These are phyloP conservation scores for Hemerocallis citrina DNA, from an alignment of 106 monocot species.

Conservation along the genomic window DNA sequence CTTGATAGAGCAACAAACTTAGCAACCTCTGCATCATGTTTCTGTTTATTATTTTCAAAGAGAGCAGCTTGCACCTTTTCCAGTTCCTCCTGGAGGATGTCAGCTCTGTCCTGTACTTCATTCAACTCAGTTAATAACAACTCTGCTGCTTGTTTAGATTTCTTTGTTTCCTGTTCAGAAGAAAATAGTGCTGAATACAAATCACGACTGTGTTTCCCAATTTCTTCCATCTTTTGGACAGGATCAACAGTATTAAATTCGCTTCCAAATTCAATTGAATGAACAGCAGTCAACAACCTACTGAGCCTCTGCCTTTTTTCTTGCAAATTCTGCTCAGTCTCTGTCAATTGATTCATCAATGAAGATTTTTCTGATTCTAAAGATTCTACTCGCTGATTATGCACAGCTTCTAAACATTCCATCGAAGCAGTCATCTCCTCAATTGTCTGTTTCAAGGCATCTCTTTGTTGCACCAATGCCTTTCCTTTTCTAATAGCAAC, in stretches of 20 bases:
- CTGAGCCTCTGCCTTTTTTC: slow-evolving; percentile 25
- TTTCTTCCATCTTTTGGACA: slow-evolving; percentile 42
- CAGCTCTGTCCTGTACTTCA: slow-evolving; percentile 92
- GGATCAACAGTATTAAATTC: slow-evolving; percentile 45
- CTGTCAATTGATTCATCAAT: slow-evolving; percentile 39
- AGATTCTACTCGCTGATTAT: slow-evolving; percentile 39
- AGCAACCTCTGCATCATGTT: too few relatives aligned
- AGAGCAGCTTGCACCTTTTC: slow-evolving; percentile 28
- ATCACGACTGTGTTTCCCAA: slow-evolving; percentile 38
- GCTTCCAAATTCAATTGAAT: slow-evolving; percentile 32
- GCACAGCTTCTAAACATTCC: slow-evolving; percentile 32
- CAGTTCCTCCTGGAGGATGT: slow-evolving; percentile 75
- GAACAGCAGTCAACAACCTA: slow-evolving; percentile 37
- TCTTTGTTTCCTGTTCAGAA: slow-evolving; percentile 60
- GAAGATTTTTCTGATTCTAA: slow-evolving; percentile 48
- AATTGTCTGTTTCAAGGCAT: slow-evolving; percentile 65
- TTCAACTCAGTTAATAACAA: slow-evolving; percentile 82
- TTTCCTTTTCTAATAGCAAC: slow-evolving; percentile 97
- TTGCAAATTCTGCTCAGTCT: slow-evolving; percentile 30
- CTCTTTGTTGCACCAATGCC: slow-evolving; percentile 90
- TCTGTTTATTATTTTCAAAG: too few relatives aligned
- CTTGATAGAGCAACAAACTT: slow-evolving; percentile 43
- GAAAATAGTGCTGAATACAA: slow-evolving; percentile 31
- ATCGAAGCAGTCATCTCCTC: slow-evolving; percentile 47
- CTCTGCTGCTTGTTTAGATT: slow-evolving; percentile 70